phyloP scores from a whole-genome alignment of 257 asterid genomes.

The Osmanthus fragrans region DNA sequence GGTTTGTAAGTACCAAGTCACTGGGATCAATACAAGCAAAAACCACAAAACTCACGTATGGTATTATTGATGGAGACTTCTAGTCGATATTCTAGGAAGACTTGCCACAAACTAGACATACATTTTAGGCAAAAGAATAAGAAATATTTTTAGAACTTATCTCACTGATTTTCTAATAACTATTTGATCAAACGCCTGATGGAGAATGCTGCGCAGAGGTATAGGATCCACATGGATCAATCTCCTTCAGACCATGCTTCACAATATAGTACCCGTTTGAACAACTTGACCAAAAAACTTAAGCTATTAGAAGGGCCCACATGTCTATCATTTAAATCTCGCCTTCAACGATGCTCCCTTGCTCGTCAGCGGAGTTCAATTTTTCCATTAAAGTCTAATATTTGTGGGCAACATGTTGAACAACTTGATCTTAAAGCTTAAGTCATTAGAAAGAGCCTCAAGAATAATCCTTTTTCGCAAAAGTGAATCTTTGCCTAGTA shows the following conservation, averaged over 20 bases:
- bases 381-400: too few species aligned
- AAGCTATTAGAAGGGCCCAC: too few species aligned
- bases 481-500: neutral
- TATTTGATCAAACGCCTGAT: too few species aligned
- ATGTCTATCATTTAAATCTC: too few species aligned
- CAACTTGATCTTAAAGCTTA: too few species aligned
- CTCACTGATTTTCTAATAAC: neutral
- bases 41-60: neutral
- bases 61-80: neutral
- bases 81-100: neutral
- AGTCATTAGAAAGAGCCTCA: neutral
- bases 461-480: neutral
- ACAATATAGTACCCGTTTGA: too few species aligned
- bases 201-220: too few species aligned
- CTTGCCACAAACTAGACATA: neutral
- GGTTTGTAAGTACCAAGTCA: neutral
- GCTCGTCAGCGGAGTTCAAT: too few species aligned
- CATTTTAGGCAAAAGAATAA: neutral
- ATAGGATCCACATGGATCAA: neutral
- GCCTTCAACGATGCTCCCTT: too few species aligned
- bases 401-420: too few species aligned
- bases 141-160: too few species aligned
- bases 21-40: neutral
- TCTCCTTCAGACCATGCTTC: neutral
- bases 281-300: too few species aligned